These are phyloP conservation scores for Diplogelasinospora grovesii DNA, from an alignment of 495 filamentous ascomycete species.

Conservation along the genomic window DNA sequence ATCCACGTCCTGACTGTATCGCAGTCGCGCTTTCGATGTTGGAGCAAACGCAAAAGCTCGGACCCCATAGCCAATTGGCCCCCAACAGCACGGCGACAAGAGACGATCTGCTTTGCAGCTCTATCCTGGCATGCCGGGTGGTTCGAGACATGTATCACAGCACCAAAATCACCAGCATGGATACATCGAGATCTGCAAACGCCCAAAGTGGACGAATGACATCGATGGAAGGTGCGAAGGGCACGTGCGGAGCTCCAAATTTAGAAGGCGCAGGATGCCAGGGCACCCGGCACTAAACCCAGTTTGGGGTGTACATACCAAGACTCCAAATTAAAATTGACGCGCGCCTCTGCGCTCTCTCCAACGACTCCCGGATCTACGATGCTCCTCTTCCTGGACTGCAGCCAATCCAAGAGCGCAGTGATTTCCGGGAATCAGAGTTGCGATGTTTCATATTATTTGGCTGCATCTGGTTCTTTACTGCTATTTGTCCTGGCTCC, in stretches of 20 bases:
- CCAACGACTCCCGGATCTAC: too few species aligned
- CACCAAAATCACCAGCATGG: not conserved
- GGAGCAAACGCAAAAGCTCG: not conserved
- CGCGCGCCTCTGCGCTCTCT: conserved; percentile 16
- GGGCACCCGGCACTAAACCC: conserved; percentile 2
- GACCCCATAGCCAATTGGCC: conserved; percentile 1
- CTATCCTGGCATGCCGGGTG: conserved; percentile 11
- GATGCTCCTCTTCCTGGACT: too few species aligned
- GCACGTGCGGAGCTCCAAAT: conserved; percentile 10
- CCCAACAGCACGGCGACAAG: conserved; percentile 5
- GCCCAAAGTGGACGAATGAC: conserved; percentile 4
- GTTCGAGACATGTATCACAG: not conserved
- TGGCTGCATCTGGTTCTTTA: conserved; percentile 7
- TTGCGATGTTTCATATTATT: conserved; percentile 21
- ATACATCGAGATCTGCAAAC: conserved; percentile 4
- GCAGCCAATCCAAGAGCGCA: conserved; percentile 11
- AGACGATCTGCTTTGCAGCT: conserved; percentile 14
- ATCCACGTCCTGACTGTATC: not conserved
- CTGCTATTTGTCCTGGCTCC: conserved; percentile 11
- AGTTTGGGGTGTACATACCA: too few species aligned
- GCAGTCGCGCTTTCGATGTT: not conserved
- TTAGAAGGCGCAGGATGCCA: too few species aligned
- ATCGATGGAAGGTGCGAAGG: not conserved
- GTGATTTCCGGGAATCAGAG: conserved; percentile 3
- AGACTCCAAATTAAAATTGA: conserved; percentile 14